A percentile compares a stretch with the other conserved stretches of the same genome.
Evolutionary conservation across 257 asterid genomes (phyloP).

Genomic region (Coffea eugenioides): DNA sequence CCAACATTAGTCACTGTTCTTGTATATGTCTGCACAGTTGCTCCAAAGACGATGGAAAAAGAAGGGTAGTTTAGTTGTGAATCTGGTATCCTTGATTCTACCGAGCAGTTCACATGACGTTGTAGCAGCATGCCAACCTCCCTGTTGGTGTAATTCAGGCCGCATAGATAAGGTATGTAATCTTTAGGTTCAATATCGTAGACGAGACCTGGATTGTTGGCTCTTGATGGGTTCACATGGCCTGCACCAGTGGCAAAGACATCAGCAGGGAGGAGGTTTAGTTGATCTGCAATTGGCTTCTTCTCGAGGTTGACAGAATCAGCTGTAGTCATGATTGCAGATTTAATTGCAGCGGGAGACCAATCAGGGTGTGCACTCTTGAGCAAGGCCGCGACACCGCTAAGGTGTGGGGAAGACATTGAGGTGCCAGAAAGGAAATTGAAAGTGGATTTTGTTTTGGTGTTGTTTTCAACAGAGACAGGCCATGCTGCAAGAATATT

Average conservation of each 20-base stretch:
- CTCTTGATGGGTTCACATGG: conserved; percentile 21
- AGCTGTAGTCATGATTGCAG: conserved; percentile 22
- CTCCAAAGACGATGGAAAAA: conserved; percentile 11
- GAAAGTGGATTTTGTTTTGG: not conserved
- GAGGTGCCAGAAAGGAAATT: conserved; percentile 20
- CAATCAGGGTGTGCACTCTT: conserved; percentile 22
- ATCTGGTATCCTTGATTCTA: not conserved
- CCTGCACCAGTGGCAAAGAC: conserved; percentile 19
- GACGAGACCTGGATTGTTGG: conserved; percentile 20
- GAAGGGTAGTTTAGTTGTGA: conserved; percentile 22
- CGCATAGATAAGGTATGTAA: conserved; percentile 20
- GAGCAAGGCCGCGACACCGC: conserved; percentile 24
- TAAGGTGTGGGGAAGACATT: conserved; percentile 24
- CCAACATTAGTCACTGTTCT: conserved; percentile 23
- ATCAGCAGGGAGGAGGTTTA: conserved; percentile 4
- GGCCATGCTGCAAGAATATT: conserved; percentile 25
- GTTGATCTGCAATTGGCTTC: conserved; percentile 7
- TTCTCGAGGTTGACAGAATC: conserved; percentile 5
- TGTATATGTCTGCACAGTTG: not conserved
- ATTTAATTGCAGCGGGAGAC: conserved; percentile 23
- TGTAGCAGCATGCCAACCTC: conserved; percentile 8
- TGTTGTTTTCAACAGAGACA: conserved; percentile 12
- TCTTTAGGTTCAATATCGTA: conserved; percentile 13
- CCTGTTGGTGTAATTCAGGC: conserved; percentile 15
- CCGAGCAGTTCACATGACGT: not conserved